Conservation (phyloP, 768 basidiomycete genomes). For the Agaricus blazei region DNA sequence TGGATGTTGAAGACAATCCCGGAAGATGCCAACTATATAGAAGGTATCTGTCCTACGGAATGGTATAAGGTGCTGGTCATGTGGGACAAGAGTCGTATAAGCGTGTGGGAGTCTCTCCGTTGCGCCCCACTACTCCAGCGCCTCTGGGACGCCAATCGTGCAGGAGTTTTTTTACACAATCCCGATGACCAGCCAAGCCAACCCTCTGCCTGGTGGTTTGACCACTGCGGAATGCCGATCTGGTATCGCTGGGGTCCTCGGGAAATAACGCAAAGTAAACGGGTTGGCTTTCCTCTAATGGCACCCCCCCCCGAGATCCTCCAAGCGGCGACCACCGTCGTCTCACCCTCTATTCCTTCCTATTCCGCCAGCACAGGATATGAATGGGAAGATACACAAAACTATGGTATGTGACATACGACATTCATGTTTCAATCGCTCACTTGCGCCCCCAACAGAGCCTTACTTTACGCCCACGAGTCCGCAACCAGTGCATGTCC, state of each 20-base stretch:
- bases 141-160: no score
- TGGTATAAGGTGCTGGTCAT: neutral
- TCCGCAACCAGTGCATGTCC: neutral
- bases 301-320: neutral
- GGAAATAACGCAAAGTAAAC: neutral
- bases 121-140: neutral
- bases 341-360: neutral
- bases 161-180: no score
- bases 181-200: no score
- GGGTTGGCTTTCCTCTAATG: neutral
- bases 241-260: no score
- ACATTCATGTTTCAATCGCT: neutral
- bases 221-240: no score
- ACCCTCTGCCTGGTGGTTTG: no score
- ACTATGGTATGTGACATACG: neutral
- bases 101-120: neutral
- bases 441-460: neutral
- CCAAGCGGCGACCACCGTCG: neutral
- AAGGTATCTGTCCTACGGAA: neutral
- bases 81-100: neutral
- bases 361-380: no score
- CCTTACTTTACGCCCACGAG: neutral
- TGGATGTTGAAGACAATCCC: neutral
- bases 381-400: no score
- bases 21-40: neutral